Base-by-base conservation (phyloP, 2,329 filamentous ascomycete species). In the Alternaria tenuissima region DNA sequence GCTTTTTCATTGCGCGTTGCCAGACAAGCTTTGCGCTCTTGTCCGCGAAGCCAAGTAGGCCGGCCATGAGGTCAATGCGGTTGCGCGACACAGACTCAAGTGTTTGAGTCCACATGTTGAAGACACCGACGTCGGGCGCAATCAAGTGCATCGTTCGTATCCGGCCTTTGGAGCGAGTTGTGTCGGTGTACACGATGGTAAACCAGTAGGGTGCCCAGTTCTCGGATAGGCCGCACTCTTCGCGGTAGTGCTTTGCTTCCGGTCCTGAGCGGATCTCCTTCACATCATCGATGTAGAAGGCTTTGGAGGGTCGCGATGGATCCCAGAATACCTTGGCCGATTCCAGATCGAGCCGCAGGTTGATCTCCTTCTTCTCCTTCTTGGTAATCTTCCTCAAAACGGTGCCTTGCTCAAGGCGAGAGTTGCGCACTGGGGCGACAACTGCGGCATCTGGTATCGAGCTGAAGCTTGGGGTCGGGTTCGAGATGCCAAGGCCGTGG, bases 261-360 rank as follows among this genome's bases (percentile, higher is more conserved):
- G 87, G 86, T 18, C 92, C 93, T 34, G 89, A 88, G 63, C 94
- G 89, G 48, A 98, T 93, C 73, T 97, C 93, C 72, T 92, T 91
- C 71, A 99, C 94, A 76, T 98, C 93, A 72, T 99, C 95, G 64
- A 99, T 92, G 77, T 96, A 96, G 65, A 99, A 91, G 54, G 88
- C 89, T 77, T 97, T 98, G 24, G 88, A 87, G 1, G 91, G 89
- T 36, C 92, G 89, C 8, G 86, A 87, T 47, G 88, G 86, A 77
- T 96, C 91, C 94, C 94, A 98, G 26, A 86, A 91, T 24, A 99
- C 91, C 78, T 93, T 95, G 62, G 91, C 94, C 2, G 91, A 87
- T 72, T 94, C 91, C 24, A 91, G 85, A 71, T 98, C 93, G 24
- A 98, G 87, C 53, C 90, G 87, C 69, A 97, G 88, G 26, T 86